Evolutionary conservation across 1,284 basidiomycete species (phyloP).

Genomic region (Microbotryum lychnidis-dioicae): DNA sequence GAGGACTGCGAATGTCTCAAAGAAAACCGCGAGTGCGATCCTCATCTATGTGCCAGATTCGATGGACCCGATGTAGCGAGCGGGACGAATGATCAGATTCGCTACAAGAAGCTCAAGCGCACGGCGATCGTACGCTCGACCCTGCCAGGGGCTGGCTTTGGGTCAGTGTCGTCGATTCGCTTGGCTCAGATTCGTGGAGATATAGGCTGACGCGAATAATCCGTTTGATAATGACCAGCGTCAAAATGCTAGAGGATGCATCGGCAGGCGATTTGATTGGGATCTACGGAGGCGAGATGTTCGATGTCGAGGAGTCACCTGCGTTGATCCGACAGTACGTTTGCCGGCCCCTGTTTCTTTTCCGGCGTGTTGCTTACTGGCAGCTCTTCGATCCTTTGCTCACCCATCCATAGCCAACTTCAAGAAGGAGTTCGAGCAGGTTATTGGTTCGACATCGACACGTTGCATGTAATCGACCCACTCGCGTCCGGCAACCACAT

Average conservation of each 20-base stretch:
- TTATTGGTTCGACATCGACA: slow-evolving; percentile 11
- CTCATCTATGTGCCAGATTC: slow-evolving; percentile 1
- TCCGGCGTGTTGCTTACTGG: not conserved
- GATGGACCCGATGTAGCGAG: not conserved
- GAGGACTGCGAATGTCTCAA: not conserved
- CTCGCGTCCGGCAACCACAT: not conserved
- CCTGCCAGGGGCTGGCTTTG: not conserved
- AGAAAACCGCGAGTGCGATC: slow-evolving; percentile 4
- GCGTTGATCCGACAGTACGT: not conserved
- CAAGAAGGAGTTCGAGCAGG: too few relatives aligned
- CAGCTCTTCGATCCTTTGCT: too few relatives aligned
- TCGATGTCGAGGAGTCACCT: not conserved
- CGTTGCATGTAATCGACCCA: not conserved
- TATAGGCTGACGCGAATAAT: too few relatives aligned
- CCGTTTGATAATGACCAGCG: not conserved
- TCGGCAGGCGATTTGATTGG: not conserved
- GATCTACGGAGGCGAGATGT: slow-evolving; percentile 7
- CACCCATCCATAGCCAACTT: too few relatives aligned
- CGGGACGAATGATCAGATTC: not conserved
- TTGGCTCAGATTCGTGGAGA: too few relatives aligned
- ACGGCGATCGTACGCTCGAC: not conserved
- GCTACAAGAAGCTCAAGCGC: not conserved
- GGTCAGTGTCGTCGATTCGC: slow-evolving; percentile 1
- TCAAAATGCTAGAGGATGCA: not conserved
- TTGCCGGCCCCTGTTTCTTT: too few relatives aligned